Percentiles rank a stretch among this genome's conserved stretches.
Evolutionary conservation across 2,329 filamentous ascomycete species (phyloP).

Genomic region (Xylariales sp.): DNA sequence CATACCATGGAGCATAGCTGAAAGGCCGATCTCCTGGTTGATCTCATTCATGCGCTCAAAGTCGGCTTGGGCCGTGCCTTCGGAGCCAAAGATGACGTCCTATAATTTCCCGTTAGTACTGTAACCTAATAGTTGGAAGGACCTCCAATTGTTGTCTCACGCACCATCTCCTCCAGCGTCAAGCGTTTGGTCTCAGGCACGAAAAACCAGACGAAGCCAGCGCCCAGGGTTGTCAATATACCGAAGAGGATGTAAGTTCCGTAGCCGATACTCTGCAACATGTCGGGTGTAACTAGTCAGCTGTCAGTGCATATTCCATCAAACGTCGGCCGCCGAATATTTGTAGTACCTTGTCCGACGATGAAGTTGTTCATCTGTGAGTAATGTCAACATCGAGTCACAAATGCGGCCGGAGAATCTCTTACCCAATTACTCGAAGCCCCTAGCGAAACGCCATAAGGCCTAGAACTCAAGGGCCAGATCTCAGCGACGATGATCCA

Average conservation of each 20-base stretch:
- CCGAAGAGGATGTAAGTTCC: slow-evolving; percentile 72
- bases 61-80: slow-evolving; percentile 63
- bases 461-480: slow-evolving; percentile 65
- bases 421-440: slow-evolving; percentile 60
- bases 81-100: slow-evolving; percentile 63
- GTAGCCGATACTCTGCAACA: slow-evolving; percentile 60
- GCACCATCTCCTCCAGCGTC: slow-evolving; percentile 60
- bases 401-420: not conserved
- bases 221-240: slow-evolving; percentile 57
- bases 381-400: not conserved
- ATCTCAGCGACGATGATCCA: slow-evolving; percentile 75
- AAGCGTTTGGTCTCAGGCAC: slow-evolving; percentile 62
- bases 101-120: slow-evolving; percentile 18
- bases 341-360: slow-evolving; percentile 48
- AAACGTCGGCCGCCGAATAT: not conserved
- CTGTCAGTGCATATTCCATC: not conserved
- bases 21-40: slow-evolving; percentile 63
- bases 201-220: slow-evolving; percentile 57
- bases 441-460: slow-evolving; percentile 67
- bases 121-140: too few relatives aligned
- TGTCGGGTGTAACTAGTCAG: slow-evolving; percentile 56
- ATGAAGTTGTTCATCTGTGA: slow-evolving; percentile 49
- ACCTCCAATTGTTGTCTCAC: too few relatives aligned
- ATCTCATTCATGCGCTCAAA: slow-evolving; percentile 69
- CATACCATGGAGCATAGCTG: slow-evolving; percentile 30